A percentile compares a stretch with the other conserved stretches of the same genome.
phyloP scores from a whole-genome alignment of 495 filamentous ascomycete species.

The Tuber indicum region DNA sequence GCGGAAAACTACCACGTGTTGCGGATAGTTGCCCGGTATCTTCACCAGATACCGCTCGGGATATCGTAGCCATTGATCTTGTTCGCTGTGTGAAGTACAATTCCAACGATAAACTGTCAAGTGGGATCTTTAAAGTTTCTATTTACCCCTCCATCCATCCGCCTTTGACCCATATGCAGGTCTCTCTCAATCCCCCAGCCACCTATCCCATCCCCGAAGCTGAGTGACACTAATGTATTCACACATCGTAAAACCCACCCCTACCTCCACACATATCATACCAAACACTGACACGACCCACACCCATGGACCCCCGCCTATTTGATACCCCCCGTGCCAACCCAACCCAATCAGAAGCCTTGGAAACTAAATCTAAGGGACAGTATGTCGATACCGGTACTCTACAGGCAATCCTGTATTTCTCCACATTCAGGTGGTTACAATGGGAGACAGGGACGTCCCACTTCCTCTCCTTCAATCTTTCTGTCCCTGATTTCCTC shows the following conservation, averaged over 20 bases:
- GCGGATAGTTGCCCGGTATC: background rate
- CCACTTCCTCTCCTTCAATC: too few relatives aligned
- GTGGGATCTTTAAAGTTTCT: background rate
- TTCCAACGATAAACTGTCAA: background rate
- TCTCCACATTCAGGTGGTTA: too few relatives aligned
- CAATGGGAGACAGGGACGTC: too few relatives aligned
- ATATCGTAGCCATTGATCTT: background rate
- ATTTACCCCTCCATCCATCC: background rate
- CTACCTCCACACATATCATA: background rate
- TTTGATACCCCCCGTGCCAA: background rate
- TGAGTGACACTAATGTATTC: background rate
- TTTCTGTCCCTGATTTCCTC: too few relatives aligned
- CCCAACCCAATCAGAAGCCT: background rate
- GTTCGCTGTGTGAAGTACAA: background rate
- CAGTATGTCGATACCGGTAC: background rate
- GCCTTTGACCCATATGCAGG: background rate
- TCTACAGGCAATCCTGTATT: too few relatives aligned
- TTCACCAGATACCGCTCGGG: background rate
- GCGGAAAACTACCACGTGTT: background rate
- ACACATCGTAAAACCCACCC: background rate
- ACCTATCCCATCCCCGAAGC: background rate
- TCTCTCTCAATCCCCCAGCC: background rate
- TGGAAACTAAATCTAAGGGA: background rate
- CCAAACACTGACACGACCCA: background rate
- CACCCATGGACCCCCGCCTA: background rate